These are phyloP conservation scores for Heterobasidion parviporum DNA, from an alignment of 1,284 basidiomycete genomes.

Conservation along the genomic window DNA sequence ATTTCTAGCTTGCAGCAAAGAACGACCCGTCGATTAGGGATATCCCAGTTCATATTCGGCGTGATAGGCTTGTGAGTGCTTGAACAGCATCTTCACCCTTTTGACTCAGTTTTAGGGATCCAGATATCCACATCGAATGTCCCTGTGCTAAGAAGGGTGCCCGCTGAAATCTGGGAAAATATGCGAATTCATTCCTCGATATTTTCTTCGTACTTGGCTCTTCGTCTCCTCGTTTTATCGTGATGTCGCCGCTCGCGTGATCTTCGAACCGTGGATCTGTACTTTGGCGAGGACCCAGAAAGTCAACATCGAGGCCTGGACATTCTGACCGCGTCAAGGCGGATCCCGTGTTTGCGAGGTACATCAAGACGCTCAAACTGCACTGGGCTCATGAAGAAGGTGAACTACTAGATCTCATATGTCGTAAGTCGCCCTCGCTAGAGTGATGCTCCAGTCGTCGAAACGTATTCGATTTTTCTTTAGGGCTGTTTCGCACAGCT, in stretches of 20 bases:
- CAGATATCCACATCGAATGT: conserved; percentile 45
- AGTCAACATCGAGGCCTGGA: conserved; percentile 51
- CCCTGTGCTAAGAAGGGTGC: conserved; percentile 49
- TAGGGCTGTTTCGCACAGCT: conserved; percentile 50
- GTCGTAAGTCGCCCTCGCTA: conserved; percentile 28
- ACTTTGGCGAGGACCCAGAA: conserved; percentile 56
- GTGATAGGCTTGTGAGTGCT: conserved; percentile 33
- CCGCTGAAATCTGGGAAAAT: conserved; percentile 58
- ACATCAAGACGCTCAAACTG: conserved; percentile 46
- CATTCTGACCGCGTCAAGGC: conserved; percentile 56
- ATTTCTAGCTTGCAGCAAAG: conserved; percentile 49
- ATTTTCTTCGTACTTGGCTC: conserved; percentile 58
- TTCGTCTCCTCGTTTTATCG: conserved; percentile 54
- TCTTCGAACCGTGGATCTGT: conserved; percentile 57
- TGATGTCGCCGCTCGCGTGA: conserved; percentile 50
- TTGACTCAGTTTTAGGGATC: background rate
- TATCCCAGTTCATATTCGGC: conserved; percentile 39
- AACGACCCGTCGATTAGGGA: conserved; percentile 51
- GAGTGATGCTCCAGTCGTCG: background rate
- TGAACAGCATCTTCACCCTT: background rate
- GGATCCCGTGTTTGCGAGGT: conserved; percentile 48
- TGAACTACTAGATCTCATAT: conserved; percentile 56
- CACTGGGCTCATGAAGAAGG: conserved; percentile 64
- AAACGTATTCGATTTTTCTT: background rate
- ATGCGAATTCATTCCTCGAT: conserved; percentile 53